phyloP scores from a whole-genome alignment of 2,329 filamentous ascomycete genomes.

The Conoideocrella luteorostrata region DNA sequence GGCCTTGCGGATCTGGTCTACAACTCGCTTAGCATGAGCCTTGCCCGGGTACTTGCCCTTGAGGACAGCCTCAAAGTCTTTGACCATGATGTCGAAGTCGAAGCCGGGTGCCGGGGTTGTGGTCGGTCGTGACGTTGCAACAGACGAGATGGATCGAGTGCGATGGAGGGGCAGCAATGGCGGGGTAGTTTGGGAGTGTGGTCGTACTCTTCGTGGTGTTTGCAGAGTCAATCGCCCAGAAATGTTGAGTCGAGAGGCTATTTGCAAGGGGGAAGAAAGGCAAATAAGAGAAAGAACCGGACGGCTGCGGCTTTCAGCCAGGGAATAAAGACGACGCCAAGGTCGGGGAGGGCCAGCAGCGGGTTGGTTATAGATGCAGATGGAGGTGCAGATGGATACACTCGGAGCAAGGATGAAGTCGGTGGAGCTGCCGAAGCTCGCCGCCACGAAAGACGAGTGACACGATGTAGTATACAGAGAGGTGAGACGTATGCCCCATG shows the following conservation, averaged over 20 bases:
- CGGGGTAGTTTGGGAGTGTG: neutral
- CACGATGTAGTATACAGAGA: too few species aligned
- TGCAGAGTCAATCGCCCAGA: neutral
- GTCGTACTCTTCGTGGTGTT: neutral
- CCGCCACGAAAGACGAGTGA: too few species aligned
- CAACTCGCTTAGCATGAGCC: constrained; percentile 77
- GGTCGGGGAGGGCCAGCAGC: neutral
- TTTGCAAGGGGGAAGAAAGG: too few species aligned
- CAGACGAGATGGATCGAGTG: neutral
- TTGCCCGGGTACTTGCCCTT: constrained; percentile 75
- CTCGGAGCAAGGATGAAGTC: too few species aligned
- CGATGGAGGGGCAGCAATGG: neutral
- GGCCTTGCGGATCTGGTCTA: constrained; percentile 65
- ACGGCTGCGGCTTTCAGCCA: too few species aligned
- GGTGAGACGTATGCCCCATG: too few species aligned
- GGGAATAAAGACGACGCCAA: neutral
- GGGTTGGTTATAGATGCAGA: neutral
- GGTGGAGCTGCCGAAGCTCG: neutral
- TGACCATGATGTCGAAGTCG: constrained; percentile 24
- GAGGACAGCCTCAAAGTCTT: constrained; percentile 46
- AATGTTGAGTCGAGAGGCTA: neutral
- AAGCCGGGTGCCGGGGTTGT: too few species aligned
- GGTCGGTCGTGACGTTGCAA: neutral
- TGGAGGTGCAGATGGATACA: neutral
- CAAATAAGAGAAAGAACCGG: neutral